phyloP scores from a whole-genome alignment of 371 early-diverging fungal species.

The Syncephalastrum monosporum region DNA sequence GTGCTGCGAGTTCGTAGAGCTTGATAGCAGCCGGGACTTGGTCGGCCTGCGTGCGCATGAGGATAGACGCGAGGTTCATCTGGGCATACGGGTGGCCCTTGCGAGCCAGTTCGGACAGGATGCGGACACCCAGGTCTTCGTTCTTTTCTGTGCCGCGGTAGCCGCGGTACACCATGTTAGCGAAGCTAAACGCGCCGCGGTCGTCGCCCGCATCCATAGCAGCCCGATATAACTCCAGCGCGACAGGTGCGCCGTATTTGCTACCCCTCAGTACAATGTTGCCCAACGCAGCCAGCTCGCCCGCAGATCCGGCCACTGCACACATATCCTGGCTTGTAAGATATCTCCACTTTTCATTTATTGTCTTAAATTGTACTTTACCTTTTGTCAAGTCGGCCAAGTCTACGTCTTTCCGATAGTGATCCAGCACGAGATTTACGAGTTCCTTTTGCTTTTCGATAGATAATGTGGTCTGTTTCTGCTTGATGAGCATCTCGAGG shows the following conservation, averaged over 20 bases:
- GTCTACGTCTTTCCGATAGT: too few species aligned
- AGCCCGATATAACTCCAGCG: conserved; percentile 32
- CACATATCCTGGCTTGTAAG: conserved; percentile 8
- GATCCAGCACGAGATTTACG: not conserved
- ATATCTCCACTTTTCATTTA: not conserved
- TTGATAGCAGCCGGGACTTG: conserved; percentile 30
- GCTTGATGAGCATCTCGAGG: conserved; percentile 20
- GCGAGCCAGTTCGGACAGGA: conserved; percentile 40
- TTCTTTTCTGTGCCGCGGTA: conserved; percentile 35
- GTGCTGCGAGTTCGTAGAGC: conserved; percentile 45
- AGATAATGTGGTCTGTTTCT: conserved; percentile 21
- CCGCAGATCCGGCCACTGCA: not conserved
- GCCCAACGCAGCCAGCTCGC: conserved; percentile 15
- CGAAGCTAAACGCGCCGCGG: conserved; percentile 47
- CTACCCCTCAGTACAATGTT: conserved; percentile 15
- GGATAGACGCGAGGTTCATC: conserved; percentile 46
- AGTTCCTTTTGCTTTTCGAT: conserved; percentile 30
- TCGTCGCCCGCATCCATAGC: conserved; percentile 49
- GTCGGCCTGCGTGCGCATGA: conserved; percentile 40
- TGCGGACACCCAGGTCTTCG: conserved; percentile 29
- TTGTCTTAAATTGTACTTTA: not conserved
- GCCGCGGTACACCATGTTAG: conserved; percentile 44
- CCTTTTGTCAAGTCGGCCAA: not conserved
- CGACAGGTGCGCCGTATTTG: conserved; percentile 34
- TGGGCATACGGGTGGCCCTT: conserved; percentile 53